Evolutionary conservation across 306 rosid species (phyloP).

Genomic region (Herpetospermum pedunculosum): DNA sequence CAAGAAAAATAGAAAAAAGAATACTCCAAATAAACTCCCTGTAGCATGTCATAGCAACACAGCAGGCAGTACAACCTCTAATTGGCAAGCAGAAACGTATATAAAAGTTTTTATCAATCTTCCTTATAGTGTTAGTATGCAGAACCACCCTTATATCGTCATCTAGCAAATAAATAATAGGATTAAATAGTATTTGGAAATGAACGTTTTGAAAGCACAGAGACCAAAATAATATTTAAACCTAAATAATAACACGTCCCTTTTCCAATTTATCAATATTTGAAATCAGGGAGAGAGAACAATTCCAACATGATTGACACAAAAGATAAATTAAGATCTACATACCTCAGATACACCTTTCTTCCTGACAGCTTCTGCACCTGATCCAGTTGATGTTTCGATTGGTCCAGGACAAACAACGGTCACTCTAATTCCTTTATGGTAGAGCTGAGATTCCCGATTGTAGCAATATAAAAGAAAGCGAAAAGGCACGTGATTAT

Average conservation of each 20-base stretch:
- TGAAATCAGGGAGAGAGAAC: neutral
- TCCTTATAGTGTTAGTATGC: neutral
- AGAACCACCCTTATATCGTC: neutral
- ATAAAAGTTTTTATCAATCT: neutral
- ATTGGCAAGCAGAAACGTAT: neutral
- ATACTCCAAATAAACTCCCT: neutral
- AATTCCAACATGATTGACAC: neutral
- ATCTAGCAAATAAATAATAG: neutral
- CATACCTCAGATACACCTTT: conserved; percentile 55
- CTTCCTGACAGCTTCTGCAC: conserved; percentile 18
- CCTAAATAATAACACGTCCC: too few relatives aligned
- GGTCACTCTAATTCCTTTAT: conserved; percentile 75
- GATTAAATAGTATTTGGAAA: too few relatives aligned
- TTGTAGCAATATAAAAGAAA: conserved; percentile 5
- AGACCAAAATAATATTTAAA: too few relatives aligned
- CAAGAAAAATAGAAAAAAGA: conserved; percentile 10
- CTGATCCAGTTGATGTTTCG: conserved; percentile 46
- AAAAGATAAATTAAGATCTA: conserved; percentile 7
- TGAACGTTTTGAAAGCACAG: too few relatives aligned
- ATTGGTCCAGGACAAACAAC: conserved; percentile 94
- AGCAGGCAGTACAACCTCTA: neutral
- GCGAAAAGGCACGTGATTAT: neutral
- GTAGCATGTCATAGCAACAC: neutral
- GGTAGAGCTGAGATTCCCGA: conserved; percentile 45
- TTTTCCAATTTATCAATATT: neutral